Evolutionary conservation across 768 basidiomycete genomes (phyloP).

Genomic region (Boletus sp.): DNA sequence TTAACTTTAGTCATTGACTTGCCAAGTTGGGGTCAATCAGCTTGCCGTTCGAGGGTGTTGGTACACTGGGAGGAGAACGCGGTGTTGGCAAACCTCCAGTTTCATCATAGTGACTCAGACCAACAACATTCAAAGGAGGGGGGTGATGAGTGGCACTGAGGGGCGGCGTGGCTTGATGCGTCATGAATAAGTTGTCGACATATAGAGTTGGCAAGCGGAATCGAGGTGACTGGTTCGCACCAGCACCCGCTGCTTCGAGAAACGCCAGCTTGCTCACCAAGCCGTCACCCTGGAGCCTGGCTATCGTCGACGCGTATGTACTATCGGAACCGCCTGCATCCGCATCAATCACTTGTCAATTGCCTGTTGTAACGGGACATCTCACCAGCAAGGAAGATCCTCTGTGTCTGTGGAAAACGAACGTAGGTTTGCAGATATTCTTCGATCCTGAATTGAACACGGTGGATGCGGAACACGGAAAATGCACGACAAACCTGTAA

Average conservation of each 20-base stretch:
- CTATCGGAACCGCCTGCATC: constrained; percentile 53
- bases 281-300: constrained; percentile 56
- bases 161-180: constrained; percentile 25
- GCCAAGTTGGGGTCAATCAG: constrained; percentile 66
- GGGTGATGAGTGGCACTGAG: constrained; percentile 36
- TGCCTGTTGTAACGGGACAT: background rate
- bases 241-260: constrained; percentile 48
- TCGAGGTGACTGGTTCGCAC: constrained; percentile 43
- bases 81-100: constrained; percentile 68
- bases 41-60: constrained; percentile 28
- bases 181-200: constrained; percentile 50
- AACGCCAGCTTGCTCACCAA: constrained; percentile 66
- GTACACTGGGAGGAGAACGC: constrained; percentile 51
- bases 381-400: constrained; percentile 71
- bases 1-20: constrained; percentile 19
- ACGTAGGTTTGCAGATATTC: constrained; percentile 71
- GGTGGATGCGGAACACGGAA: background rate
- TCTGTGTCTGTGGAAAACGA: constrained; percentile 71
- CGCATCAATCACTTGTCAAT: constrained; percentile 1
- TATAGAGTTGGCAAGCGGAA: constrained; percentile 53
- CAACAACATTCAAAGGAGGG: constrained; percentile 46
- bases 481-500: constrained; percentile 51
- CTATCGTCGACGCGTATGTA: constrained; percentile 56
- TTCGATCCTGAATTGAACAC: constrained; percentile 26
- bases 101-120: constrained; percentile 41